A percentile compares a stretch with the other conserved stretches of the same genome.
Evolutionary conservation across 129 eudicot genomes (phyloP).

Genomic region (Kitagawia praeruptora): DNA sequence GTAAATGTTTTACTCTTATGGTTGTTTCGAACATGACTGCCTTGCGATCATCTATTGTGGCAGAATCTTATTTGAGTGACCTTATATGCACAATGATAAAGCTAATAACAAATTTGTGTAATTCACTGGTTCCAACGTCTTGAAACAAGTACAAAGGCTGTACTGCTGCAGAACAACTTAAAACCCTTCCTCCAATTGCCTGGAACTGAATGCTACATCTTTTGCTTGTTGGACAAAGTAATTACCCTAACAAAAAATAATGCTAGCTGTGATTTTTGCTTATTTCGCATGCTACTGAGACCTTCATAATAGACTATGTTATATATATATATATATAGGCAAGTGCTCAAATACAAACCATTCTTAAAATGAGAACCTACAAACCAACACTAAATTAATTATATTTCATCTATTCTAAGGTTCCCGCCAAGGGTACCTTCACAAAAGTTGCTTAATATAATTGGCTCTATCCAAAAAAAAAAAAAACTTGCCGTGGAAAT

Average conservation of each 20-base stretch:
- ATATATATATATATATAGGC: too few relatives aligned
- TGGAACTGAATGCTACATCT: not conserved
- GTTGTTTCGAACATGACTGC: not conserved
- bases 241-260: not conserved
- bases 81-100: not conserved
- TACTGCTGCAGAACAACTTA: not conserved
- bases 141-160: not conserved
- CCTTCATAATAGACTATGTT: not conserved
- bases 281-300: constrained; percentile 14
- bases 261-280: not conserved
- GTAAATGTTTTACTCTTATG: constrained; percentile 20
- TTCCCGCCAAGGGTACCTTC: too few relatives aligned
- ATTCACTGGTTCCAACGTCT: constrained; percentile 19
- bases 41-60: not conserved
- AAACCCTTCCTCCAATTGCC: not conserved
- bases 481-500: too few relatives aligned
- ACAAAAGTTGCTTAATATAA: too few relatives aligned
- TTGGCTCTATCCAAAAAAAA: too few relatives aligned
- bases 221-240: not conserved
- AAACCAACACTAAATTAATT: too few relatives aligned
- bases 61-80: not conserved
- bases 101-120: not conserved
- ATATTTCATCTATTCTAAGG: too few relatives aligned
- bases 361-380: too few relatives aligned
- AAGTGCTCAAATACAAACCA: too few relatives aligned